Conservation (phyloP, 129 eudicot species). For the Calendula officinalis region DNA sequence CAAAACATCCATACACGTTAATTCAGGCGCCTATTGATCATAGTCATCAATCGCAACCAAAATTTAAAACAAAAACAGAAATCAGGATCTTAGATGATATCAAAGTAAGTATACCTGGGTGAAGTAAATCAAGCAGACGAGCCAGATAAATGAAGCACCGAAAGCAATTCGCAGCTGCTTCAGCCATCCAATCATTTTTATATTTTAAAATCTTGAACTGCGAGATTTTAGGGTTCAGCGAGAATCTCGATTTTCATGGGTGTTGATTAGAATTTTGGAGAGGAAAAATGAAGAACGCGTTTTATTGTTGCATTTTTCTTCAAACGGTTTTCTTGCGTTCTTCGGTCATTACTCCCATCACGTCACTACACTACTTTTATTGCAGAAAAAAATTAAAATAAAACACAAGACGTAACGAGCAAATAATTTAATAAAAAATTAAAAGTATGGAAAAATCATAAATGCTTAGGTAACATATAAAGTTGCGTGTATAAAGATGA, state of each 20-base stretch:
- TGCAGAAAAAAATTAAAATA: not conserved
- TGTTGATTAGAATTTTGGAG: not conserved
- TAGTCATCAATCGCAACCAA: not conserved
- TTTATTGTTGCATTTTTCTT: constrained; percentile 17
- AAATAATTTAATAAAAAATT: not conserved
- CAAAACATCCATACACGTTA: constrained; percentile 1
- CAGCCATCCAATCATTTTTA: constrained; percentile 61
- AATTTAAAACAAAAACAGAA: too few relatives aligned
- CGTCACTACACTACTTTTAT: not conserved
- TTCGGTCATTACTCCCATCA: constrained; percentile 13
- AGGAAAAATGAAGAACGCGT: constrained; percentile 28
- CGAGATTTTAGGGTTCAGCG: constrained; percentile 28
- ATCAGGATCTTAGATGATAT: too few relatives aligned
- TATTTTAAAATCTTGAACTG: not conserved
- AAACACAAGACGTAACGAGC: not conserved
- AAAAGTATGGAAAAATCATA: not conserved
- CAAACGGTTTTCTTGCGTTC: constrained; percentile 26
- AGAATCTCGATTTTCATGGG: constrained; percentile 16
- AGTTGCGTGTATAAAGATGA: too few relatives aligned
- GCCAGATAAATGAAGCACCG: constrained; percentile 92
- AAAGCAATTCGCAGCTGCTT: constrained; percentile 67
- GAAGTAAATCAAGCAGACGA: constrained; percentile 90
- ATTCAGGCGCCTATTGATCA: not conserved
- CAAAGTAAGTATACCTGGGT: constrained; percentile 56
- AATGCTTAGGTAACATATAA: too few relatives aligned